Evolutionary conservation across 768 basidiomycete species (phyloP).

Genomic region (Tulasnella sp.): DNA sequence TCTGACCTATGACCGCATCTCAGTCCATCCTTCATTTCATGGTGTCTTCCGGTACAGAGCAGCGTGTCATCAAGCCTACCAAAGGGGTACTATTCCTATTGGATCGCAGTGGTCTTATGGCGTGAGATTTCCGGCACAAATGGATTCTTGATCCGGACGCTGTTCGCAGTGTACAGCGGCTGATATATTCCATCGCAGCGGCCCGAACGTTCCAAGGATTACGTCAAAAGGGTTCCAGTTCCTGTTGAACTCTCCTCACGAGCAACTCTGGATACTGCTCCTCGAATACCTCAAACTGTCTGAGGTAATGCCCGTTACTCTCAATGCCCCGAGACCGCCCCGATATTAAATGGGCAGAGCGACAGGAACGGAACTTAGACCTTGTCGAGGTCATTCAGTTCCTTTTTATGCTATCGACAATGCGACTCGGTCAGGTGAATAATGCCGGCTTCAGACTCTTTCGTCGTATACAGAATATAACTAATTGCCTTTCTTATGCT

Average conservation of each 20-base stretch:
- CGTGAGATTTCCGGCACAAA: slow-evolving; percentile 21
- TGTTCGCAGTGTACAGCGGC: no score
- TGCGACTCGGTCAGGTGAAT: slow-evolving; percentile 81
- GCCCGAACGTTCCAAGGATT: slow-evolving; percentile 35
- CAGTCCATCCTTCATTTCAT: slow-evolving; percentile 96
- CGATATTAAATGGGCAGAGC: not conserved
- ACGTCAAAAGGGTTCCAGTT: slow-evolving; percentile 96
- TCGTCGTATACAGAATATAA: slow-evolving; percentile 15
- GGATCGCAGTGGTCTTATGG: slow-evolving; percentile 79
- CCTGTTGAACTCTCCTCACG: slow-evolving; percentile 84
- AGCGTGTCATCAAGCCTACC: slow-evolving; percentile 62
- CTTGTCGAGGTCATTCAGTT: slow-evolving; percentile 88
- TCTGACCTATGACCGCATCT: not conserved
- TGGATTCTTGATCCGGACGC: not conserved
- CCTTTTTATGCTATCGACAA: slow-evolving; percentile 93
- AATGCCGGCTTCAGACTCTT: slow-evolving; percentile 13
- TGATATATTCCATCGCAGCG: not conserved
- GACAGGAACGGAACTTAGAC: slow-evolving; percentile 77
- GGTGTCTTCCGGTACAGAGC: slow-evolving; percentile 85
- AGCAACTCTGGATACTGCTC: slow-evolving; percentile 89
- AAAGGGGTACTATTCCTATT: slow-evolving; percentile 76
- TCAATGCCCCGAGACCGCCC: not conserved
- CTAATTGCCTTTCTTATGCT: slow-evolving; percentile 5
- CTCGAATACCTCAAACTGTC: slow-evolving; percentile 81
- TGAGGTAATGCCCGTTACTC: slow-evolving; percentile 39